Evolutionary conservation across 257 asterid genomes (phyloP).

Genomic region (Agastache rugosa): DNA sequence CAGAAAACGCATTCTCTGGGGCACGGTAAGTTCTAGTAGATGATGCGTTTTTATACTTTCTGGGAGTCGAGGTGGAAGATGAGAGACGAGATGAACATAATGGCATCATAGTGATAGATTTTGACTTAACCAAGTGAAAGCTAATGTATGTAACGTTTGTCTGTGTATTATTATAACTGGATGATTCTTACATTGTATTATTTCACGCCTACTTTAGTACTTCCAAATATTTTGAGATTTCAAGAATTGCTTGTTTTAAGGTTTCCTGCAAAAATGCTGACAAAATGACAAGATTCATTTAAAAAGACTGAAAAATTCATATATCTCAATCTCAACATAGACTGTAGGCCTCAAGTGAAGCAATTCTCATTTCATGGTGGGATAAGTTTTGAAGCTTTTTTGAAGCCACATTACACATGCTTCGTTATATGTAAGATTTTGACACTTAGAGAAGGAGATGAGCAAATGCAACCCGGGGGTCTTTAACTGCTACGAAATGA

Average conservation of each 20-base stretch:
- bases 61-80: constrained; percentile 1
- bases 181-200: constrained; percentile 15
- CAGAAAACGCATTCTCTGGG: background rate
- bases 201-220: background rate
- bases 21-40: too few species aligned
- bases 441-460: background rate
- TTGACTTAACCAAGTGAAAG: constrained; percentile 28
- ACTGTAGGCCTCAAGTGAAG: background rate
- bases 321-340: background rate
- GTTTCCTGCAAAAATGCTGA: background rate
- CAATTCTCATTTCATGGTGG: background rate
- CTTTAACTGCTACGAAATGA: background rate
- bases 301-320: background rate
- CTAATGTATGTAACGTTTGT: constrained; percentile 35
- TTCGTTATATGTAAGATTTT: background rate
- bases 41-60: background rate
- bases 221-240: background rate
- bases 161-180: constrained; percentile 25
- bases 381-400: background rate
- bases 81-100: background rate
- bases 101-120: background rate
- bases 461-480: background rate
- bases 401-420: constrained; percentile 12
- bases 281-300: background rate
- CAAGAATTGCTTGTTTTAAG: background rate